A percentile compares a stretch with the other conserved stretches of the same genome.
These are phyloP conservation scores for Kodamaea neixiangensis DNA, from an alignment of 805 yeast genomes.

Conservation along the genomic window DNA sequence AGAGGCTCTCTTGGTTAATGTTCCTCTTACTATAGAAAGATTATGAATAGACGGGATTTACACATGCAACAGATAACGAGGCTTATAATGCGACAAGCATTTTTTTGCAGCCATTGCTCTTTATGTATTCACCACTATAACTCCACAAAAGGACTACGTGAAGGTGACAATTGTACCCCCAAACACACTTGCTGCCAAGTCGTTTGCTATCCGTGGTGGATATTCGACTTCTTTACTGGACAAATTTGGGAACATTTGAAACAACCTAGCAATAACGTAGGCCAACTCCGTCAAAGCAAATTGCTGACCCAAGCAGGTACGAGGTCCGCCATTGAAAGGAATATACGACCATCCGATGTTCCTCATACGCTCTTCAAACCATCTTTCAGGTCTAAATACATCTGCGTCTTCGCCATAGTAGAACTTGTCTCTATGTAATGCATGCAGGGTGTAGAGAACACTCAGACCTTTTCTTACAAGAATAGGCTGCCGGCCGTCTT, in stretches of 20 bases:
- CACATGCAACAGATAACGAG: neutral
- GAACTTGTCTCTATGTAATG: slow-evolving; percentile 41
- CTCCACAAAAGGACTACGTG: neutral
- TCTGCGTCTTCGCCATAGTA: slow-evolving; percentile 34
- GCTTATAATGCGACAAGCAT: neutral
- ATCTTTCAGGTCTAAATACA: slow-evolving; percentile 38
- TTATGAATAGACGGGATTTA: neutral
- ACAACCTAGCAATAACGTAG: slow-evolving; percentile 19
- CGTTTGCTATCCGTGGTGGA: slow-evolving; percentile 4
- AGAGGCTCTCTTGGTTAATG: slow-evolving; percentile 31
- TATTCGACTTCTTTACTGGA: slow-evolving; percentile 4
- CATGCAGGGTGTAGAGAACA: slow-evolving; percentile 40
- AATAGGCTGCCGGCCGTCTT: slow-evolving; percentile 24
- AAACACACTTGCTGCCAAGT: neutral
- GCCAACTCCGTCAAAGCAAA: slow-evolving; percentile 25
- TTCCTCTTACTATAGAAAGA: slow-evolving; percentile 37
- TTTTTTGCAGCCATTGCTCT: slow-evolving; percentile 1
- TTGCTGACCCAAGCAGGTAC: slow-evolving; percentile 26
- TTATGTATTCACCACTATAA: no score
- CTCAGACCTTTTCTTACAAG: slow-evolving; percentile 41
- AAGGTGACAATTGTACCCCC: neutral
- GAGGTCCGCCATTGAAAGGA: slow-evolving; percentile 28
- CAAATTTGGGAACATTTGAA: slow-evolving; percentile 18
- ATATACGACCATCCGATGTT: slow-evolving; percentile 24
- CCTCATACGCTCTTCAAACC: slow-evolving; percentile 22